phyloP scores from a whole-genome alignment of 2,329 filamentous ascomycete genomes.

The Fonsecaea erecta region DNA sequence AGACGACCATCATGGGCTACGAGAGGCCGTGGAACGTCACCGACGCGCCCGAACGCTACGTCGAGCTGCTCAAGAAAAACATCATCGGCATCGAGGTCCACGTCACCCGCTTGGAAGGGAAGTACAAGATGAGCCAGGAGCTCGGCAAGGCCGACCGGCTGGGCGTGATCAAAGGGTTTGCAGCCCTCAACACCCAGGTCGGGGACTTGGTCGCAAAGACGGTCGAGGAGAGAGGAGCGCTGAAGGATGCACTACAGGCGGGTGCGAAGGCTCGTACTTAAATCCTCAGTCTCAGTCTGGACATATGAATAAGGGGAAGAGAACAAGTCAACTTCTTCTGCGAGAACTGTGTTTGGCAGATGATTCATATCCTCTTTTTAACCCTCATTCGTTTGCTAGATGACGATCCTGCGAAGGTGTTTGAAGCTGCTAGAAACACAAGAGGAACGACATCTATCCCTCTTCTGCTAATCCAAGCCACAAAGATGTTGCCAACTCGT shows the following conservation, averaged over 20 bases:
- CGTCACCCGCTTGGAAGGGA: slow-evolving; percentile 61
- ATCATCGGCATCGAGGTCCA: slow-evolving; percentile 66
- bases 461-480: not conserved
- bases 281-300: not conserved
- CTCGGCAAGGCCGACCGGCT: slow-evolving; percentile 57
- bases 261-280: not conserved
- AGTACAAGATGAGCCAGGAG: slow-evolving; percentile 72
- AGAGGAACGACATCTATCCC: not conserved
- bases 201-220: slow-evolving; percentile 41
- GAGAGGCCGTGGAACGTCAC: slow-evolving; percentile 59
- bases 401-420: too few species aligned
- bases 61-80: slow-evolving; percentile 61
- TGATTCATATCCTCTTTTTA: too few species aligned
- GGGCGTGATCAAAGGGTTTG: slow-evolving; percentile 64
- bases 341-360: not conserved
- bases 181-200: slow-evolving; percentile 47
- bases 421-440: not conserved
- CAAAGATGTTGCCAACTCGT: not conserved
- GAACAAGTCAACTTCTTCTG: not conserved
- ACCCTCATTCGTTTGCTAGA: too few species aligned
- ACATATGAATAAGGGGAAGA: not conserved
- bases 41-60: slow-evolving; percentile 62
- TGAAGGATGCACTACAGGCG: slow-evolving; percentile 17
- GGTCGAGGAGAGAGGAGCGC: slow-evolving; percentile 42
- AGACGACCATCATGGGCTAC: slow-evolving; percentile 63